A percentile compares a stretch with the other conserved stretches of the same genome.
phyloP scores from a whole-genome alignment of 2,329 filamentous ascomycete genomes.

The Chaetomium globosum region DNA sequence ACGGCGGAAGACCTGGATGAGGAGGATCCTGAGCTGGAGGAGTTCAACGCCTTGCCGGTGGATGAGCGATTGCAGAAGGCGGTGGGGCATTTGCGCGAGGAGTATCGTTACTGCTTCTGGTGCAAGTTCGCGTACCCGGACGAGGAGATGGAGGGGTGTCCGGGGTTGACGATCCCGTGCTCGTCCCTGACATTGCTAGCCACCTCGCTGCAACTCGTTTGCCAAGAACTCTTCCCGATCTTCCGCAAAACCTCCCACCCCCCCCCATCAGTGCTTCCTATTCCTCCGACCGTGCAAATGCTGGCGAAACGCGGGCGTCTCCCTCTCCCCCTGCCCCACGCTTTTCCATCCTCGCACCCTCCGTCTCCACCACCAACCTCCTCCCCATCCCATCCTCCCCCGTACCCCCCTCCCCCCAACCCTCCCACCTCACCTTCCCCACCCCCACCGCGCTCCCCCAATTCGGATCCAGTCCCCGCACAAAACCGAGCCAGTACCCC shows the following conservation, averaged over 20 bases:
- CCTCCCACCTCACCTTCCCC: conserved; percentile 47
- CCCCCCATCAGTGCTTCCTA: no score
- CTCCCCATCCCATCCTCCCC: conserved; percentile 34
- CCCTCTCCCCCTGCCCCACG: conserved; percentile 41
- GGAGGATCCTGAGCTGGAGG: conserved; percentile 77
- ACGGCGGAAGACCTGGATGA: conserved; percentile 72
- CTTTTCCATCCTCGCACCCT: conserved; percentile 47
- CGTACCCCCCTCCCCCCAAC: conserved; percentile 41
- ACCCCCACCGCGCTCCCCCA: conserved; percentile 33
- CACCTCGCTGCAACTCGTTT: no score
- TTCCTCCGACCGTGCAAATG: no score
- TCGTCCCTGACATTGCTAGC: no score
- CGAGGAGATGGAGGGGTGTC: conserved; percentile 79
- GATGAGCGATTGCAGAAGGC: conserved; percentile 68
- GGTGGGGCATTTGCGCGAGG: conserved; percentile 69
- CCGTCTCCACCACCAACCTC: conserved; percentile 49
- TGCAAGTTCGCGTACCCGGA: conserved; percentile 84
- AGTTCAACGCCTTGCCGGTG: conserved; percentile 71
- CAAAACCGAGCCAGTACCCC: conserved; percentile 56
- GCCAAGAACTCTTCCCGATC: no score
- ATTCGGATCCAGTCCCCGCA: conserved; percentile 51
- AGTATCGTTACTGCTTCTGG: conserved; percentile 89
- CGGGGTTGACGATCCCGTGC: no score
- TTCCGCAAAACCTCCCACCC: no score
- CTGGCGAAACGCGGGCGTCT: no score